Evolutionary conservation across 2,329 filamentous ascomycete species (phyloP).

Genomic region (Cladophialophora psammophila): DNA sequence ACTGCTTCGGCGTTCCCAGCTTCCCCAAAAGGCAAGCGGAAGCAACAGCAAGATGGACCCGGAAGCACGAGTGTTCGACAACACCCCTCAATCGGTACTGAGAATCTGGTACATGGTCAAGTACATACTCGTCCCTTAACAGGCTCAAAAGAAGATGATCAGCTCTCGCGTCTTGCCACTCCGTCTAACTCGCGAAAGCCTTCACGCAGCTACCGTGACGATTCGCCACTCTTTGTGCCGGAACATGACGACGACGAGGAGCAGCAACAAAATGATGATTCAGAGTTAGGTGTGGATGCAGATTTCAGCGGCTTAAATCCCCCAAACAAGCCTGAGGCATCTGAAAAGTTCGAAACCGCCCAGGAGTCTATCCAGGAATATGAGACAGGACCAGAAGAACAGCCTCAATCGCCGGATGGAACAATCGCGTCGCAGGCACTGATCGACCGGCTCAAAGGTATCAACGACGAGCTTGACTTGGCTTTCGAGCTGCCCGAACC

Average conservation of each 20-base stretch:
- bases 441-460: conserved; percentile 20
- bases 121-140: not conserved
- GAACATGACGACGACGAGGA: conserved; percentile 20
- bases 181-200: not conserved
- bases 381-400: conserved; percentile 31
- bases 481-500: conserved; percentile 40
- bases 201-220: not conserved
- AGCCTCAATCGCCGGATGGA: not conserved
- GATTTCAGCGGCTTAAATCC: conserved; percentile 2
- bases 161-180: too few species aligned
- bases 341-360: conserved; percentile 28
- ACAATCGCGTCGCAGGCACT: conserved; percentile 25
- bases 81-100: conserved; percentile 15
- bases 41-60: conserved; percentile 17
- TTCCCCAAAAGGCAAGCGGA: conserved; percentile 2
- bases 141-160: conserved; percentile 17
- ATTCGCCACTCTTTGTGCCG: conserved; percentile 15
- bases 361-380: conserved; percentile 29
- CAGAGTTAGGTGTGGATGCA: not conserved
- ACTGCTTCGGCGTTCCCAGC: conserved; percentile 15
- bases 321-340: not conserved
- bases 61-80: conserved; percentile 6
- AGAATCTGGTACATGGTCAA: conserved; percentile 8
- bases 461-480: conserved; percentile 14
- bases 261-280: not conserved